Conservation (phyloP, 2,329 filamentous ascomycete species). For the Westerdykella aurantiaca region DNA sequence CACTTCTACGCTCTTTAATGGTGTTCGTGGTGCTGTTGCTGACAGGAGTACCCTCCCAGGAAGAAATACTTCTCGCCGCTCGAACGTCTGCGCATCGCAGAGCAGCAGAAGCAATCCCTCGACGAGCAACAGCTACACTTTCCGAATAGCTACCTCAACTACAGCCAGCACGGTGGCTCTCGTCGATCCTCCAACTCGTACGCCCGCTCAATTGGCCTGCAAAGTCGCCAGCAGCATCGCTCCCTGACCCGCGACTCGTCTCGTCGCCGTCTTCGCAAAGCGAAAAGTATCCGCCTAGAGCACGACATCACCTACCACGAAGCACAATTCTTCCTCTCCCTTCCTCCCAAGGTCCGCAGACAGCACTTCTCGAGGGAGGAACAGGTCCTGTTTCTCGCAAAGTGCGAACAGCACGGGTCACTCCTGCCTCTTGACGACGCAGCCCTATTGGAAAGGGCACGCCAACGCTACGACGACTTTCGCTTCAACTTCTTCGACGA, state of each 20-base stretch:
- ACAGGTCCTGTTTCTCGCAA: conserved; percentile 55
- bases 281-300: conserved; percentile 23
- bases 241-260: conserved; percentile 16
- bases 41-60: conserved; percentile 27
- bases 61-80: conserved; percentile 68
- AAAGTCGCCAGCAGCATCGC: conserved; percentile 14
- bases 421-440: conserved; percentile 10
- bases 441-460: conserved; percentile 11
- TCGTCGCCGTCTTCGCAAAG: conserved; percentile 31
- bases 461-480: conserved; percentile 30
- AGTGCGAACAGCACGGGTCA: conserved; percentile 41
- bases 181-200: conserved; percentile 17
- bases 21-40: too few species aligned
- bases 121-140: conserved; percentile 18
- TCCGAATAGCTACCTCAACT: background rate
- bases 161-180: conserved; percentile 8
- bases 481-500: conserved; percentile 23
- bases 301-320: conserved; percentile 48
- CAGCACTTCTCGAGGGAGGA: conserved; percentile 68
- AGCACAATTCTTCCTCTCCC: conserved; percentile 61
- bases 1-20: too few species aligned
- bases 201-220: conserved; percentile 4
- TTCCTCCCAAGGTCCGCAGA: conserved; percentile 68
- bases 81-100: conserved; percentile 63
- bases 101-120: conserved; percentile 37